Conservation (phyloP, 1,284 basidiomycete species). For the Cryptococcus neoformans region DNA sequence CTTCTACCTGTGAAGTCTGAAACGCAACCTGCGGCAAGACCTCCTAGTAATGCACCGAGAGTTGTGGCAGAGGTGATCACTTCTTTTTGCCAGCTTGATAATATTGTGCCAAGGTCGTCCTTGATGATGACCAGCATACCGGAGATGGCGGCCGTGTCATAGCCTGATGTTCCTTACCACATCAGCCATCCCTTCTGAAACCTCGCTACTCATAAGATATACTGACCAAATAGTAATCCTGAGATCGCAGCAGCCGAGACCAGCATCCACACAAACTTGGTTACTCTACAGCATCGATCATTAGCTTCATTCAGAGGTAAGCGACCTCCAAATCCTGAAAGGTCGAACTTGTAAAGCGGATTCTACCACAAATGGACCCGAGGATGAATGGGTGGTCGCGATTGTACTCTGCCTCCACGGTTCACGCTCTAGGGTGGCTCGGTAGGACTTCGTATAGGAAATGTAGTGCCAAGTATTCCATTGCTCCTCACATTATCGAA, state of each 20-base stretch:
- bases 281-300: constrained; percentile 15
- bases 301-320: not conserved
- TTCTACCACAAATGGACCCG: too few relatives aligned
- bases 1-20: constrained; percentile 71
- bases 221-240: constrained; percentile 70
- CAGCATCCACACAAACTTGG: constrained; percentile 32
- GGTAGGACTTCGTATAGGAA: too few relatives aligned
- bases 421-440: too few relatives aligned
- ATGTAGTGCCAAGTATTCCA: too few relatives aligned
- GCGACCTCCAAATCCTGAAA: too few relatives aligned
- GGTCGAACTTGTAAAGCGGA: too few relatives aligned
- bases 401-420: too few relatives aligned
- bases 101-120: constrained; percentile 60
- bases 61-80: constrained; percentile 77
- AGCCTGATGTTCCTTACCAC: constrained; percentile 53
- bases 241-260: constrained; percentile 55
- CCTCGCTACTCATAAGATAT: constrained; percentile 3
- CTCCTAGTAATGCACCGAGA: constrained; percentile 70
- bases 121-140: constrained; percentile 62
- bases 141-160: constrained; percentile 76
- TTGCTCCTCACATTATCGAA: too few relatives aligned
- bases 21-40: constrained; percentile 64
- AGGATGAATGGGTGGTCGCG: too few relatives aligned
- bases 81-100: constrained; percentile 71
- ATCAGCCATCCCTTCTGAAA: not conserved